Conservation (phyloP, 305 asterid genomes). For the Lippia alba region DNA sequence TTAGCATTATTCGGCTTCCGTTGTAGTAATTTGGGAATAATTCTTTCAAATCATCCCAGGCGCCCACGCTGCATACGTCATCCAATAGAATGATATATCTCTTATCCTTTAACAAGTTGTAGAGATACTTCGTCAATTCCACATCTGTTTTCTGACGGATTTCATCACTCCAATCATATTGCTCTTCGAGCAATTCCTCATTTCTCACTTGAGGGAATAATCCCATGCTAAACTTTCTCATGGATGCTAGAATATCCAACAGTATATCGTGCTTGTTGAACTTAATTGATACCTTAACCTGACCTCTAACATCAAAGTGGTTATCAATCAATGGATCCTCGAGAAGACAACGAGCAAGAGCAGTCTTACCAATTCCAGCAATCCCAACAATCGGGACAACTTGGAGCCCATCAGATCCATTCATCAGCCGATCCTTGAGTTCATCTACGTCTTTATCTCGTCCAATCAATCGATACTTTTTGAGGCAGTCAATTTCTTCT, state of each 20-base stretch:
- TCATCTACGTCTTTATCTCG: no score
- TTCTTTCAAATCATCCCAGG: constrained; percentile 3
- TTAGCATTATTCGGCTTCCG: constrained; percentile 29
- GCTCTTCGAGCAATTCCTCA: no score
- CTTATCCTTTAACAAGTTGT: not conserved
- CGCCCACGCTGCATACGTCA: constrained; percentile 14
- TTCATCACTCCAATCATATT: not conserved
- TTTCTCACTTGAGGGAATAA: no score
- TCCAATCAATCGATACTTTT: no score
- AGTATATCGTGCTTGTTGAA: not conserved
- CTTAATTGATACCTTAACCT: not conserved
- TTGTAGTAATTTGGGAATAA: constrained; percentile 20
- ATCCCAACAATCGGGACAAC: not conserved
- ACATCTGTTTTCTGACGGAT: constrained; percentile 9
- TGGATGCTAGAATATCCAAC: not conserved
- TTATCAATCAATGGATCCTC: not conserved
- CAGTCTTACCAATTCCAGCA: constrained; percentile 8
- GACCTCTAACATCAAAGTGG: constrained; percentile 1
- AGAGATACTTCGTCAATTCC: constrained; percentile 9
- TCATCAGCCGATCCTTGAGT: no score
- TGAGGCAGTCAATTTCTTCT: no score
- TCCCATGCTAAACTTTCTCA: not conserved
- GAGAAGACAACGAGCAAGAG: not conserved
- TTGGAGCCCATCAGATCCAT: not conserved
- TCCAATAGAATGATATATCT: constrained; percentile 32